Base-by-base conservation (phyloP, 2,329 filamentous ascomycete genomes). In the Fusarium longipes region DNA sequence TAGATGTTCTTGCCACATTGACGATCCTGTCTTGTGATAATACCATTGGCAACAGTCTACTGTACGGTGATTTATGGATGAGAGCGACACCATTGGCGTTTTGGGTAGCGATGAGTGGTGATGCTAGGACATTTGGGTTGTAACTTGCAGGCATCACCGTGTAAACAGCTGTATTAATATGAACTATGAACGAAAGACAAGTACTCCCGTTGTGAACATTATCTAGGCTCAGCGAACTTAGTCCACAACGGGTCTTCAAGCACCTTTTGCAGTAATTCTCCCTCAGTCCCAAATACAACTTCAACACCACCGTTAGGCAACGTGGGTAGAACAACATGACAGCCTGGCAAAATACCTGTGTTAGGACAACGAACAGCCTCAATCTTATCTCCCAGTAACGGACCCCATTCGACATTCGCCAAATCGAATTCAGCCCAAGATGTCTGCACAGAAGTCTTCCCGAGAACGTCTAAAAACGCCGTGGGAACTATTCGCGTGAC, bases 371-470 rank as follows among this genome's bases (percentile, higher is more conserved):
- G 64, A 11, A 61, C 48, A 3, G 61, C 44, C n/a, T 65, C 62
- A 10, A 67, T 56, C 3, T 18, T 62, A 7, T 42, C 48, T 12
- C 57, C 61, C 6, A 67, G 30, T 3, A 57, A 6, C 0, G 30
- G 44, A 6, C 64, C 64, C 47, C 54, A 67, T 18, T 57, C 53
- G 8, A 65, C 52, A 3, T 39, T 33, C 2, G 35, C 33, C 2
- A 67, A 17, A 20, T 62, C 40, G 5, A 67, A 65, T 8, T 65
- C 51, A 6, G 43, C 18, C 64, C 57, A 67, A 3, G 61, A 65
- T 0, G 64, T 62, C 18, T 67, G 57, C 14, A 65, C 64, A 30
- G 48, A 67, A 6, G 15, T 22, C 5, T 32, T 40, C 0, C 61
- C 64, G 0, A 60, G 61, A 1, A 67, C 57, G 14, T 67, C 64